phyloP scores from a whole-genome alignment of 106 monocot genomes.

The Vanilla planifolia region DNA sequence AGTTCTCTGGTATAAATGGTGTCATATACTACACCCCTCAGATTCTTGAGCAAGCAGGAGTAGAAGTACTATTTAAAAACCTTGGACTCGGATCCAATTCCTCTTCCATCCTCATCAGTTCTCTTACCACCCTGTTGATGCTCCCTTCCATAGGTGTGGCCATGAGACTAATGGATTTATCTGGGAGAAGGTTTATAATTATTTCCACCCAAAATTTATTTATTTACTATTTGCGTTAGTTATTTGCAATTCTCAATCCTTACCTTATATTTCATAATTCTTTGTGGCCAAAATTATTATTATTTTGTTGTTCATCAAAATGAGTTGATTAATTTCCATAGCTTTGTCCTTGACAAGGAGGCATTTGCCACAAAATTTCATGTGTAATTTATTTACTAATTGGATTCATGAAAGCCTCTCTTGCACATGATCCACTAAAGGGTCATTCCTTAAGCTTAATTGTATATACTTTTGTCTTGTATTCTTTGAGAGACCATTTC shows the following conservation, averaged over 20 bases:
- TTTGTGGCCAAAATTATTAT: no score
- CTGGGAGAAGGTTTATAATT: slow-evolving; percentile 48
- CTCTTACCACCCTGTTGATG: slow-evolving; percentile 61
- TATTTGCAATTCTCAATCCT: slow-evolving; percentile 5
- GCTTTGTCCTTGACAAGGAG: no score
- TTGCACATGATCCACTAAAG: no score
- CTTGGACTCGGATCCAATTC: slow-evolving; percentile 49
- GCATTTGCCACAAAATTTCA: no score
- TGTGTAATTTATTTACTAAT: no score
- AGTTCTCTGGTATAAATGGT: slow-evolving; percentile 80
- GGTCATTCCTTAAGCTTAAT: no score
- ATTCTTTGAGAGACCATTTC: no score
- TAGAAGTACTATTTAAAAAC: slow-evolving; percentile 56
- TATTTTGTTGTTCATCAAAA: no score
- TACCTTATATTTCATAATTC: no score
- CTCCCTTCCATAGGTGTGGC: slow-evolving; percentile 62
- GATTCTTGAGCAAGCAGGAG: slow-evolving; percentile 77
- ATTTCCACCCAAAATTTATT: background rate
- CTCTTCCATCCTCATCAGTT: slow-evolving; percentile 75
- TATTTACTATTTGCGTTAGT: slow-evolving; percentile 1
- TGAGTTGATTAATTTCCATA: no score
- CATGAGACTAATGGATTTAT: slow-evolving; percentile 73
- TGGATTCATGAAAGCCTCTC: no score
- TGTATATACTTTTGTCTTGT: no score
- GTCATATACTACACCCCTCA: slow-evolving; percentile 81